Evolutionary conservation across 805 yeast species (phyloP), one percentile per base, ranked within the genome.

Genomic region (Yarrowia sp.): DNA sequence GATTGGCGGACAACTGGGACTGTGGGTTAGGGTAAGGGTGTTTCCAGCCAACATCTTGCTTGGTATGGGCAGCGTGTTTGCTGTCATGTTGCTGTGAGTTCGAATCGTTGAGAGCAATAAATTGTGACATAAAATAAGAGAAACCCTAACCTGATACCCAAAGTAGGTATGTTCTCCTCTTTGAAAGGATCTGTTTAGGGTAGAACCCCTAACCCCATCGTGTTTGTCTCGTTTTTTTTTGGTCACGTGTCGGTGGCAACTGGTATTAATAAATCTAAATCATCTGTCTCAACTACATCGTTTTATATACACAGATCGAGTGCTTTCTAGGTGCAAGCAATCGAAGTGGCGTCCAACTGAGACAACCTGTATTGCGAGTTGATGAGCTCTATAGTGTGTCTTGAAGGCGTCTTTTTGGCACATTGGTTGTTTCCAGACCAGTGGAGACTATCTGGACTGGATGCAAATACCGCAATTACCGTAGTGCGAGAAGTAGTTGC

Each of bases 121-220:
- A 17, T 38, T 17, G 7, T 6, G n/a, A n/a, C n/a, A n/a, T n/a
- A n/a, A 1, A 4, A 3, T n/a, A 12, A 12, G 35, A 2, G 4
- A 4, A 44, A 12, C 52, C 52, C 51, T 46, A 46, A 28, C 51
- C 49, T n/a, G n/a, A n/a, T n/a, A n/a, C n/a, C n/a, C n/a, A n/a
- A n/a, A n/a, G n/a, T n/a, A n/a, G n/a, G n/a, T n/a, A n/a, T n/a
- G n/a, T n/a, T n/a, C n/a, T n/a, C n/a, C n/a, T n/a, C n/a, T n/a
- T n/a, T n/a, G n/a, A n/a, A n/a, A n/a, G 30, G 30, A 26, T 26
- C 30, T 5, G 30, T 4, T 26, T 26, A 26, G 30, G 30, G 30
- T n/a, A n/a, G n/a, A n/a, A n/a, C n/a, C 49, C 49, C 49, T 43
- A 43, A 43, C 49, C 30, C 32, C 16, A 19, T 26, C 30, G 8